phyloP scores from a whole-genome alignment of 1,284 basidiomycete species.

The Xerocomus nothofagi region DNA sequence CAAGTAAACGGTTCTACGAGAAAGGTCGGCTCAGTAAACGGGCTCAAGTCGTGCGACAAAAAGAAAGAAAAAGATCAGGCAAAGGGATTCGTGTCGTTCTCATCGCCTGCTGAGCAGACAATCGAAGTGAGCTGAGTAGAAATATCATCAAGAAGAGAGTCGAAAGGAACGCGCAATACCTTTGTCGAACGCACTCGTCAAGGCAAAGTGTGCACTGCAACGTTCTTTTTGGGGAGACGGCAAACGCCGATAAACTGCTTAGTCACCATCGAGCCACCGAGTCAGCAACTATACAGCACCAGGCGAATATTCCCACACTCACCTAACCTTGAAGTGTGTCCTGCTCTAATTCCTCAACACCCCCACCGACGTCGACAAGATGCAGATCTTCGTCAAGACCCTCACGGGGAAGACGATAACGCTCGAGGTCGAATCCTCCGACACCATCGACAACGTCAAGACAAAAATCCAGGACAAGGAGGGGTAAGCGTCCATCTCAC shows the following conservation, averaged over 20 bases:
- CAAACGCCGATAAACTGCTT: background rate
- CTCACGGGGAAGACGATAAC: constrained; percentile 99
- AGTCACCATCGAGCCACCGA: constrained; percentile 40
- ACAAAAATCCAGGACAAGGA: constrained; percentile 63
- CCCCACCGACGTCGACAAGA: constrained; percentile 38
- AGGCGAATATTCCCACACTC: constrained; percentile 25
- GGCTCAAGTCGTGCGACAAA: background rate
- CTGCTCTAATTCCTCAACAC: background rate
- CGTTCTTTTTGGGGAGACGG: background rate
- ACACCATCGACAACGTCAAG: constrained; percentile 39
- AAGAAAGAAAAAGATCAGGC: constrained; percentile 35
- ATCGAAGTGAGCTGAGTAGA: constrained; percentile 67
- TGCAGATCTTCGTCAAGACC: constrained; percentile 96
- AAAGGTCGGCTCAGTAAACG: constrained; percentile 10
- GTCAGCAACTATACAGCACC: constrained; percentile 44
- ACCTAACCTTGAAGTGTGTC: background rate
- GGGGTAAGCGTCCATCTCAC: constrained; percentile 50
- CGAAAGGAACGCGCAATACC: constrained; percentile 10
- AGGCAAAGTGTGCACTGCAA: constrained; percentile 11
- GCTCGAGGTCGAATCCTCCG: constrained; percentile 95
- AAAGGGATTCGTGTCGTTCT: constrained; percentile 49
- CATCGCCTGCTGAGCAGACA: constrained; percentile 42
- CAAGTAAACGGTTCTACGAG: background rate
- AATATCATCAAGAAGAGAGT: constrained; percentile 43
- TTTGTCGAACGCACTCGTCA: background rate